phyloP scores from a whole-genome alignment of 2,329 filamentous ascomycete genomes.

The Trichoderma koningiopsis region DNA sequence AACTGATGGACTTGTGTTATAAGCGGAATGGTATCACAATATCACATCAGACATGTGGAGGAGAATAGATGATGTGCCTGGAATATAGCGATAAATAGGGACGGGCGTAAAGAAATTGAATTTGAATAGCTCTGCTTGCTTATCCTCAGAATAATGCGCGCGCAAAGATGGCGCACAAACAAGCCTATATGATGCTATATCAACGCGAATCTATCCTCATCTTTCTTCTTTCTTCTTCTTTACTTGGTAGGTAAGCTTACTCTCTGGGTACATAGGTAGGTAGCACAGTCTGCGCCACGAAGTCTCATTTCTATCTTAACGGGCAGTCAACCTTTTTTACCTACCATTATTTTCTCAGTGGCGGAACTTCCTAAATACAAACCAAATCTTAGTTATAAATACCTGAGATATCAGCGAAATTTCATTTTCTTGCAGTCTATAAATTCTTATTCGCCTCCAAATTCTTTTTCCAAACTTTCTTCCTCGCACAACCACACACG shows the following conservation, averaged over 20 bases:
- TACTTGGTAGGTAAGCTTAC: too few species aligned
- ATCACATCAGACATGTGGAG: background rate
- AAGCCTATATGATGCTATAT: background rate
- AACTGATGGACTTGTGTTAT: constrained; percentile 6
- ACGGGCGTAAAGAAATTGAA: background rate
- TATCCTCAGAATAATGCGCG: background rate
- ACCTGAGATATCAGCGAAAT: background rate
- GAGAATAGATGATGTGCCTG: constrained; percentile 21
- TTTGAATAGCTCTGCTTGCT: background rate
- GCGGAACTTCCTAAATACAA: background rate
- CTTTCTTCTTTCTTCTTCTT: too few species aligned
- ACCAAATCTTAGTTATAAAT: background rate
- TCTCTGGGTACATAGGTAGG: too few species aligned
- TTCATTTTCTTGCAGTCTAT: background rate
- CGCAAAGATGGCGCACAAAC: background rate
- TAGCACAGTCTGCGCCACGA: too few species aligned
- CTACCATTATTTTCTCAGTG: background rate
- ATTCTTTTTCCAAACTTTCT: background rate
- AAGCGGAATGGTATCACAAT: background rate
- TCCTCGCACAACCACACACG: background rate
- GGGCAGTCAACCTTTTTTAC: too few species aligned
- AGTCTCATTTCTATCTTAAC: too few species aligned
- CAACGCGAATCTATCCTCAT: too few species aligned
- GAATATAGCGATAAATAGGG: constrained; percentile 21
- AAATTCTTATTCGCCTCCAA: background rate